Percentiles rank a stretch among this genome's conserved stretches.
Evolutionary conservation across 345 rosid species (phyloP).

Genomic region (Brassica carinata): DNA sequence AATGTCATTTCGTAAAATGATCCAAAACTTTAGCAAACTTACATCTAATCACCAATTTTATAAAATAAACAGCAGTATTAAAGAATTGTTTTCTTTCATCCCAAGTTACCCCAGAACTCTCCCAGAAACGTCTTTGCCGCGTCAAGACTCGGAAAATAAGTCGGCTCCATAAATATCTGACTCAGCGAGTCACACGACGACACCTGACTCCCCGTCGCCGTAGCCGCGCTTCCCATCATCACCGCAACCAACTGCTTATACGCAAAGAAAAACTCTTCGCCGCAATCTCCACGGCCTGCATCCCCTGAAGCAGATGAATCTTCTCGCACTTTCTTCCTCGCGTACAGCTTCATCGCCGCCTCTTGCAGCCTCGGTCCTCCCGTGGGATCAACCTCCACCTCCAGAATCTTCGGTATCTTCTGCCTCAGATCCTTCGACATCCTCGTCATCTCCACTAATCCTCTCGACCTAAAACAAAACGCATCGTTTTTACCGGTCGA

Average conservation of each 20-base stretch:
- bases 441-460: conserved; percentile 63
- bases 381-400: conserved; percentile 88
- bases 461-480: conserved; percentile 81
- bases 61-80: not conserved
- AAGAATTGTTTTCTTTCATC: conserved; percentile 7
- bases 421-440: conserved; percentile 69
- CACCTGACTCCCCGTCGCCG: no score
- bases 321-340: conserved; percentile 47
- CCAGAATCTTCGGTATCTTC: no score
- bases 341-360: conserved; percentile 85
- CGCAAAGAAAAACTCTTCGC: conserved; percentile 73
- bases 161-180: conserved; percentile 81
- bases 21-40: conserved; percentile 28
- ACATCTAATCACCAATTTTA: conserved; percentile 21
- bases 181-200: conserved; percentile 74
- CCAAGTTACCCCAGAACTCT: conserved; percentile 60
- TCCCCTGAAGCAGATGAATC: conserved; percentile 66
- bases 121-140: conserved; percentile 96
- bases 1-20: conserved; percentile 15
- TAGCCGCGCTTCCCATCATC: conserved; percentile 82
- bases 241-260: conserved; percentile 74
- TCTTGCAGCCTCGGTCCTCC: conserved; percentile 95
- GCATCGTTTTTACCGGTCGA: conserved; percentile 57
- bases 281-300: conserved; percentile 85
- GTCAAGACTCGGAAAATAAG: conserved; percentile 91